A percentile compares a stretch with the other conserved stretches of the same genome.
These are phyloP conservation scores for Aspergillus sp. DNA, from an alignment of 2,329 filamentous ascomycete genomes.

Conservation along the genomic window DNA sequence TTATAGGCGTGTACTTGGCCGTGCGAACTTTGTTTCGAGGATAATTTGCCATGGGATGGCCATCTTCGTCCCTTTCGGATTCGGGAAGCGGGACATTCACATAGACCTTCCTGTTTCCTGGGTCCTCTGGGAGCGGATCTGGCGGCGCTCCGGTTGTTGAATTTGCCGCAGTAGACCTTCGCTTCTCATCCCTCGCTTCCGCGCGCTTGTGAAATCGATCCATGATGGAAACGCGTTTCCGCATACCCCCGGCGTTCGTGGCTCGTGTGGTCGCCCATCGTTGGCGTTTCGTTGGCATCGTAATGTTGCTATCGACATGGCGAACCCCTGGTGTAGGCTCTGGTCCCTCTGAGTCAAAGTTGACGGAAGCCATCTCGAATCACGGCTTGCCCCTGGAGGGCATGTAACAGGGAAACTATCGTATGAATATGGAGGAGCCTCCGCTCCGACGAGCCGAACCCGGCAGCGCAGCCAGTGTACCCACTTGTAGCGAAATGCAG, in stretches of 20 bases:
- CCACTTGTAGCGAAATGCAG: constrained; percentile 7
- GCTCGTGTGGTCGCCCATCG: constrained; percentile 96
- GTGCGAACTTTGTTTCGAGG: constrained; percentile 96
- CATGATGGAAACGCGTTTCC: constrained; percentile 82
- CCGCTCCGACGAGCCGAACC: constrained; percentile 33
- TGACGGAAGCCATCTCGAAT: constrained; percentile 46
- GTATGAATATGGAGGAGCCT: constrained; percentile 29
- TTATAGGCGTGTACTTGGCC: constrained; percentile 94
- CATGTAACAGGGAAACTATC: constrained; percentile 31
- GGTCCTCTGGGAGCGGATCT: constrained; percentile 49
- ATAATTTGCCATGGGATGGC: constrained; percentile 70
- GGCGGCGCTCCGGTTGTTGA: constrained; percentile 36
- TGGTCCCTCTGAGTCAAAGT: constrained; percentile 36
- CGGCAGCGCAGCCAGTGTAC: constrained; percentile 30
- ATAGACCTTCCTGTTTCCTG: constrained; percentile 53
- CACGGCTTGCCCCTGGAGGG: constrained; percentile 31
- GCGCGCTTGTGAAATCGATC: constrained; percentile 70
- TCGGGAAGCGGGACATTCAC: constrained; percentile 84
- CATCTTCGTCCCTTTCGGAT: constrained; percentile 78
- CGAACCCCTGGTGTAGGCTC: constrained; percentile 35
- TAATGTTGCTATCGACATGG: constrained; percentile 52
- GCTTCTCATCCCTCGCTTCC: constrained; percentile 71
- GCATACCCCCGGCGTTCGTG: constrained; percentile 72
- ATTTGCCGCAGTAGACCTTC: constrained; percentile 52
- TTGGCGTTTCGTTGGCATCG: constrained; percentile 73